A percentile compares a stretch with the other conserved stretches of the same genome.
These are phyloP conservation scores for Epichloe sp. DNA, from an alignment of 2,329 filamentous ascomycete genomes.

Conservation along the genomic window DNA sequence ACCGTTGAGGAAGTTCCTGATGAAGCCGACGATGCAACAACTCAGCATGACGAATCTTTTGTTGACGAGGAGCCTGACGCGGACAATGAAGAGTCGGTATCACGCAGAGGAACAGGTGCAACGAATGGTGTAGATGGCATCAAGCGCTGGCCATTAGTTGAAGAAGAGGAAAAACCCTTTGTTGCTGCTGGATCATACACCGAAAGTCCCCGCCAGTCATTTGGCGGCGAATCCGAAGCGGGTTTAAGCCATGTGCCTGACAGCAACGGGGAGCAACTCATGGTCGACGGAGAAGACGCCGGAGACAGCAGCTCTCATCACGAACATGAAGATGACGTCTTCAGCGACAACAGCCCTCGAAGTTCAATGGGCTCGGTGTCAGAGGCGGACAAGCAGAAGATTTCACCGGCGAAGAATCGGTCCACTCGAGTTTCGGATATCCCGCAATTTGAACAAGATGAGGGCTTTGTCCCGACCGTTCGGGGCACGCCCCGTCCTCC, in stretches of 20 bases:
- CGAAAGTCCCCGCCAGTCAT: slow-evolving; percentile 10
- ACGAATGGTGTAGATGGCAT: slow-evolving; percentile 9
- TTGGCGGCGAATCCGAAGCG: slow-evolving; percentile 12
- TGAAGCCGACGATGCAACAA: background rate
- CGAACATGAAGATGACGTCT: slow-evolving; percentile 42
- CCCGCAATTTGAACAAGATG: slow-evolving; percentile 32
- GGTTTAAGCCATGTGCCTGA: slow-evolving; percentile 8
- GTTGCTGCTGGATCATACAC: slow-evolving; percentile 13
- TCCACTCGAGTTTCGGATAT: slow-evolving; percentile 37
- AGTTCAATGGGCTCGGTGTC: slow-evolving; percentile 42
- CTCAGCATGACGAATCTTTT: background rate
- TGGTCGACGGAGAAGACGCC: slow-evolving; percentile 12
- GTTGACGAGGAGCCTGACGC: background rate
- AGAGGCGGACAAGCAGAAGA: slow-evolving; percentile 20
- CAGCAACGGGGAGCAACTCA: slow-evolving; percentile 9
- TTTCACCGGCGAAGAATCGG: slow-evolving; percentile 13
- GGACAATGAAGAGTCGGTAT: background rate
- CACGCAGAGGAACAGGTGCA: slow-evolving; percentile 11
- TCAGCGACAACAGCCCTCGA: slow-evolving; percentile 43
- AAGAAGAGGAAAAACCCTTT: slow-evolving; percentile 12
- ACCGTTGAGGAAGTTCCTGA: slow-evolving; percentile 1
- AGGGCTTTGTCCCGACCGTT: slow-evolving; percentile 39
- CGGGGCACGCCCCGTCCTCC: slow-evolving; percentile 47
- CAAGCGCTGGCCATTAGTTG: slow-evolving; percentile 25
- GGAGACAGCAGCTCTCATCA: slow-evolving; percentile 37